Evolutionary conservation across 805 yeast genomes (phyloP), one percentile per base, ranked within the genome.

Genomic region (Brettanomyces bruxellensis): DNA sequence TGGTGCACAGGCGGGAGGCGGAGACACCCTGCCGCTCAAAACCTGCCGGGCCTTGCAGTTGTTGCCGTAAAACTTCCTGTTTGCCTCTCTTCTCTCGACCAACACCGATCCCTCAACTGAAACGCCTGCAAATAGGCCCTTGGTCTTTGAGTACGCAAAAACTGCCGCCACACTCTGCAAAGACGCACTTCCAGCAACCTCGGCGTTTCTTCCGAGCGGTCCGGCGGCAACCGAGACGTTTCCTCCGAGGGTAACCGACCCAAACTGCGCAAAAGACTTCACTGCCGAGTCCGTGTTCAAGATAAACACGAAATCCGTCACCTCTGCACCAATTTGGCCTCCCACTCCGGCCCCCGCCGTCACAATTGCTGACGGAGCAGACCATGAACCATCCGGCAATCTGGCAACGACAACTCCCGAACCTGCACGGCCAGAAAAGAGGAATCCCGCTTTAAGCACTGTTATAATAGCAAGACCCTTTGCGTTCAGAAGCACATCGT

Each of bases 291-390:
- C 73, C 12, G 86, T 79, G 68, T 93, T 91, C 53, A 91, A 74
- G 49, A 93, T 90, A 62, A 91, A 91, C 28, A 91, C 96, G 60
- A 91, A 91, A 69, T 91, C 98, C 1, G 99, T 91, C 58, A 91
- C 70, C 63, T 91, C 99, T 7, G 96, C 90, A 38, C 99, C 99
- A 53, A 93, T 78, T 69, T 89, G 95, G 40, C 99, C 99, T 49
- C 99, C 99, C 5, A 93, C 97, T 59, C 99, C 98, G 4, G 97
- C 98, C 56, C 98, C 99, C 3, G 95, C 98, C 23, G 97, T 86
- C 45, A 80, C 83, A 53, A 93, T 83, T 8, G 97, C 99, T 2
- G 95, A 83, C 1, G 99, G 99, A 3, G 97, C 95, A 12, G 97
- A 89, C 99, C 99, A 91, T 0, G 85, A 67, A 1, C 97, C 98